Base-by-base conservation (phyloP, 495 filamentous ascomycete species). In the Hypoxylon lenormandii region DNA sequence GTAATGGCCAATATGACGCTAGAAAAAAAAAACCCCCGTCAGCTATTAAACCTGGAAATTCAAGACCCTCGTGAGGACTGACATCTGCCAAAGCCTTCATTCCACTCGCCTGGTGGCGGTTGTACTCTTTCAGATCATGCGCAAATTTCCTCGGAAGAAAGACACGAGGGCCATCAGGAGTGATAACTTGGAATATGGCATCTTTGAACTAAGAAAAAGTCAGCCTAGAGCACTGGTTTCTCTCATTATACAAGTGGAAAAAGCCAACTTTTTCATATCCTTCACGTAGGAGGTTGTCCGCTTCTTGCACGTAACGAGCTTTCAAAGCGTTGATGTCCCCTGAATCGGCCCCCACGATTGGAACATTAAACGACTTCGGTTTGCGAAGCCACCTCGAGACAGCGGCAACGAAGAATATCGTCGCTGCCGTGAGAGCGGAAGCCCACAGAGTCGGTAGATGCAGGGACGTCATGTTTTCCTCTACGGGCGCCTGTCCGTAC, bases 91-190 rank as follows among this genome's bases (percentile, higher is more conserved):
- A 43, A 23, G 70, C 58, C 75, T 80, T 80, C 74, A 80, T 82
- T 26, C 70, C 74, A 55, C 72, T 76, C 2, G 79, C 78, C 21
- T 76, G 70, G 26, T 75, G 64, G 48, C 82, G 80, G 47, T 66
- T 74, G 36, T 81, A 73, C 11, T 72, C 80, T 57, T 83, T 84
- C 48, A 83, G 67, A 48, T 84, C 82, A 54, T 83, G 70, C 7
- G 82, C 75, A 52, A 76, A 78, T 42, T 74, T 78, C 13, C 80
- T 81, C 23, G 82, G 79, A 10, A 84, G 67, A 23, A 84, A 69
- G 11, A 84, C 73, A 13, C 80, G 64, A 0, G 77, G 77, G 7
- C 67, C 64, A 28, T 71, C 72, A 0, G 72, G 47, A 3, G 72
- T 78, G 45, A 79, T 73, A 22, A 81, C 66, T 50, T 84, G 82